These are phyloP conservation scores for Quillaja saponaria DNA, from an alignment of 306 rosid genomes.

Conservation along the genomic window DNA sequence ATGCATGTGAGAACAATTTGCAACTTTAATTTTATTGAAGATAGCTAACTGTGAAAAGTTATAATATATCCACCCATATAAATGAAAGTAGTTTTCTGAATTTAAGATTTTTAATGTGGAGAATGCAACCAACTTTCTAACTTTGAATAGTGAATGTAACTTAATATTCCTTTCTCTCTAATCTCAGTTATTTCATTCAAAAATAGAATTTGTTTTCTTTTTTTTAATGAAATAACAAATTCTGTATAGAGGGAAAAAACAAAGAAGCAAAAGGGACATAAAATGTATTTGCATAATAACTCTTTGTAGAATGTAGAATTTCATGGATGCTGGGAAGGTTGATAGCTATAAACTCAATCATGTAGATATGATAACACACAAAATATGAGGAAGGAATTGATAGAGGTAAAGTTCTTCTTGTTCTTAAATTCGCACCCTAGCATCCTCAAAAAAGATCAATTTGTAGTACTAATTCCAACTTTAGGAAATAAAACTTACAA, in stretches of 20 bases:
- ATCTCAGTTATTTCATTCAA: background rate
- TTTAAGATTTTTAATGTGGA: conserved; percentile 25
- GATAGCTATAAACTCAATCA: no score
- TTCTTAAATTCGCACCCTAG: no score
- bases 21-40: background rate
- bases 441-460: no score
- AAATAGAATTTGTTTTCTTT: background rate
- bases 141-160: background rate
- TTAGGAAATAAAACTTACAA: no score
- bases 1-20: no score
- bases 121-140: conserved; percentile 29
- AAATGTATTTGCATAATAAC: no score
- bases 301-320: no score
- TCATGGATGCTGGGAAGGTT: no score
- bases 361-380: no score
- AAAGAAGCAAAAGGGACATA: background rate
- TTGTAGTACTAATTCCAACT: no score
- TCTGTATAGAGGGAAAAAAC: background rate
- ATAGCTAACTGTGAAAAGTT: conserved; percentile 18
- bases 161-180: background rate
- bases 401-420: no score
- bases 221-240: background rate
- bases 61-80: conserved; percentile 12
- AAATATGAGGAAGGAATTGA: no score
- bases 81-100: conserved; percentile 35